phyloP scores from a whole-genome alignment of 1,284 basidiomycete genomes.

The Anthracocystis walkeri region DNA sequence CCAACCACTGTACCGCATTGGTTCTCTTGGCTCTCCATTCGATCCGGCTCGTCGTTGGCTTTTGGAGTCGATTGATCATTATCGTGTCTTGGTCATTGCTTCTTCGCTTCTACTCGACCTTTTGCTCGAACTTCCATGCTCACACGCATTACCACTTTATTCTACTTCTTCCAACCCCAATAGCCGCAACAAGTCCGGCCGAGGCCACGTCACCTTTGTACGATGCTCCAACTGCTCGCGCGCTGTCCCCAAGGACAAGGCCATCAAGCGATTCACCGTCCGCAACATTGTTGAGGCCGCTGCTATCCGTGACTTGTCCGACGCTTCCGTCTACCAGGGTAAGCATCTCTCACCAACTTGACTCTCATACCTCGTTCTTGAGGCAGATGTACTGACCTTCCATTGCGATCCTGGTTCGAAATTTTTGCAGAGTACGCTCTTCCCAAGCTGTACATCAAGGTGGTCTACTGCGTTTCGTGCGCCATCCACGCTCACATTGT shows the following conservation, averaged over 20 bases:
- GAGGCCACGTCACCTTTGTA: slow-evolving; percentile 92
- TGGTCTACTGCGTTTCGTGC: slow-evolving; percentile 98
- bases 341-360: not conserved
- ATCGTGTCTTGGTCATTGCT: not conserved
- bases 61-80: not conserved
- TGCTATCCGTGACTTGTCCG: slow-evolving; percentile 95
- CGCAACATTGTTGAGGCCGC: slow-evolving; percentile 99
- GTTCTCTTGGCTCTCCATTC: not conserved
- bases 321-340: slow-evolving; percentile 87
- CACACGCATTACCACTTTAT: slow-evolving; percentile 12
- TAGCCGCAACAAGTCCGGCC: slow-evolving; percentile 78
- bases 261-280: slow-evolving; percentile 99
- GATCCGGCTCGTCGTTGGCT: not conserved
- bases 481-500: slow-evolving; percentile 94
- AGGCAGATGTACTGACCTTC: not conserved
- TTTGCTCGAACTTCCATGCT: slow-evolving; percentile 1
- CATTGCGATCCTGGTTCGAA: not conserved
- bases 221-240: slow-evolving; percentile 97
- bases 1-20: not conserved
- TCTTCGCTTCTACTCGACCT: not conserved
- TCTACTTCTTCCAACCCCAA: slow-evolving; percentile 54
- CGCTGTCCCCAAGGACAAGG: slow-evolving; percentile 79
- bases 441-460: slow-evolving; percentile 99
- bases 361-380: not conserved
- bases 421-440: slow-evolving; percentile 82